Conservation (phyloP, 306 rosid genomes). For the Prunus padus region DNA sequence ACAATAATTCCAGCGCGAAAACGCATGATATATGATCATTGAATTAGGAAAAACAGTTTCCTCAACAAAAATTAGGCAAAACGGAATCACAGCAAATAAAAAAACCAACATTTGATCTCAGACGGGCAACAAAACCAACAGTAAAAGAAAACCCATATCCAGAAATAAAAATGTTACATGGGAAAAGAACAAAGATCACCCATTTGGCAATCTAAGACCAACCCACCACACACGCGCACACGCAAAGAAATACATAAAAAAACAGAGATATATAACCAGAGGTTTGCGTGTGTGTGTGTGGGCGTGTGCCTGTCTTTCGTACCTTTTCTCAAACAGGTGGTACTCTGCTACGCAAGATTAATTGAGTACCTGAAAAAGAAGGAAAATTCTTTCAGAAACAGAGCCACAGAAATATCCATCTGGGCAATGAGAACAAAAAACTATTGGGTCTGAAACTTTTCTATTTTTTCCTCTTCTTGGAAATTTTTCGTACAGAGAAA, state of each 20-base stretch:
- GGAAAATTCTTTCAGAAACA: conserved; percentile 16
- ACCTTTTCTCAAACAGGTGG: conserved; percentile 23
- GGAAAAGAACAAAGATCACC: background rate
- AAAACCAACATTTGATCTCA: background rate
- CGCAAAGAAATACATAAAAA: background rate
- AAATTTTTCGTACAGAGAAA: conserved; percentile 1
- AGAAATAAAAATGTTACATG: conserved; percentile 1
- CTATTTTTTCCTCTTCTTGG: background rate
- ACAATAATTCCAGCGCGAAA: background rate
- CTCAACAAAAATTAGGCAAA: conserved; percentile 1
- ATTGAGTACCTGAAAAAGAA: conserved; percentile 21
- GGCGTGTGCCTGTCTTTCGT: background rate
- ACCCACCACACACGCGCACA: background rate
- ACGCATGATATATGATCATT: background rate
- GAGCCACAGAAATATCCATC: background rate
- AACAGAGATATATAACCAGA: background rate
- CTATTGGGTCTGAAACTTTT: conserved; percentile 9
- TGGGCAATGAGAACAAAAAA: conserved; percentile 13
- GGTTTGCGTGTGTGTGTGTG: background rate
- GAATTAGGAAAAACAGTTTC: conserved; percentile 6
- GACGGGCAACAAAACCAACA: background rate
- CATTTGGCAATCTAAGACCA: background rate
- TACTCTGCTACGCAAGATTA: conserved; percentile 1
- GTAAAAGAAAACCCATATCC: background rate
- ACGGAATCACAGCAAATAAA: background rate